These are phyloP conservation scores for Trapa incisa DNA, from an alignment of 345 rosid genomes.

Conservation along the genomic window DNA sequence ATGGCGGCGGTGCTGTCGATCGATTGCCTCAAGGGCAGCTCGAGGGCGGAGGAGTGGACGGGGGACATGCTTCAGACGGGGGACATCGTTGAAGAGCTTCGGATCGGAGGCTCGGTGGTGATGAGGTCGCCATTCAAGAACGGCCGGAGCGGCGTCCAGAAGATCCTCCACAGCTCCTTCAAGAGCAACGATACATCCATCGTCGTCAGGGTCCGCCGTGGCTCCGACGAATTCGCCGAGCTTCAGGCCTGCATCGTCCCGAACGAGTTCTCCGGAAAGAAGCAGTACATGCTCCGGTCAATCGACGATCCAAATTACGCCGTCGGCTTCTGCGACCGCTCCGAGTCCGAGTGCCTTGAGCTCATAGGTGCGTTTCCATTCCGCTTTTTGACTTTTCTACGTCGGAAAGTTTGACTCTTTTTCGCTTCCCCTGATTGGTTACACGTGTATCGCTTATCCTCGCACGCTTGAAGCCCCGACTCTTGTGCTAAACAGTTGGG, in stretches of 20 bases:
- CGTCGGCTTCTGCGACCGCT: constrained; percentile 74
- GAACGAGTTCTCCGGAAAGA: constrained; percentile 47
- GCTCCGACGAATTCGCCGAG: constrained; percentile 48
- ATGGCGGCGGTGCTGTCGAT: constrained; percentile 31
- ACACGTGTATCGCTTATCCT: too few relatives aligned
- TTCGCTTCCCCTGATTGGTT: too few relatives aligned
- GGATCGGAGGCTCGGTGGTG: constrained; percentile 33
- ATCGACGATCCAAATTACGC: constrained; percentile 85
- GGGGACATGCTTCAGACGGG: constrained; percentile 95
- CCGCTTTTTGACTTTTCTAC: neutral
- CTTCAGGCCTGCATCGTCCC: constrained; percentile 94
- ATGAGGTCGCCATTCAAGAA: constrained; percentile 71
- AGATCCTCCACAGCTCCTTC: constrained; percentile 53
- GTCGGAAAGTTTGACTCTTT: neutral
- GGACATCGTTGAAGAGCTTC: constrained; percentile 88
- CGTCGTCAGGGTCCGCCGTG: constrained; percentile 62
- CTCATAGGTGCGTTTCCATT: constrained; percentile 59
- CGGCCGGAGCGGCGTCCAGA: constrained; percentile 71
- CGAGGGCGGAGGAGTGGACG: constrained; percentile 91
- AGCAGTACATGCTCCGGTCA: constrained; percentile 67
- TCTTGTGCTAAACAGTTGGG: too few relatives aligned
- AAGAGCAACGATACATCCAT: constrained; percentile 73
- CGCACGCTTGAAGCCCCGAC: too few relatives aligned
- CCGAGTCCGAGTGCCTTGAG: constrained; percentile 67
- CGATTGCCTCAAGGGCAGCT: constrained; percentile 80